Conservation (phyloP, 2,329 filamentous ascomycete genomes). For the Didymella lethalis region DNA sequence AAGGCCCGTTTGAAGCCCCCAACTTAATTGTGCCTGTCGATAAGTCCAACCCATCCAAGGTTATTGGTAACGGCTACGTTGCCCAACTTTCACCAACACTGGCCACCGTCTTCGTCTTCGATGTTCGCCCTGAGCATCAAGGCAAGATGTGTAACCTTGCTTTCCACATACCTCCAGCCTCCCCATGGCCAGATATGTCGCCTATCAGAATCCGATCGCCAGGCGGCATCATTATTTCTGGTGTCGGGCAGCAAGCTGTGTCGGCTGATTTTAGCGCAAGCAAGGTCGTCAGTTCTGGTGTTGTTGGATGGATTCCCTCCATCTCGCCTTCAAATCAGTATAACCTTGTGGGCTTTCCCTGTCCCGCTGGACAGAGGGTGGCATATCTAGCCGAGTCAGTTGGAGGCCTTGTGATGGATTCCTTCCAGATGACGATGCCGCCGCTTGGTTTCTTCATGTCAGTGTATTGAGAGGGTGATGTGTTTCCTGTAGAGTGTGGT, state of each 20-base stretch:
- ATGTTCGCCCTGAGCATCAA: constrained; percentile 51
- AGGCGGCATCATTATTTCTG: constrained; percentile 49
- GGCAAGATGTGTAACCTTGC: constrained; percentile 58
- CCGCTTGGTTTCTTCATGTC: constrained; percentile 37
- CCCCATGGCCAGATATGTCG: constrained; percentile 43
- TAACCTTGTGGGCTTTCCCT: constrained; percentile 33
- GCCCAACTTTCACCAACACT: constrained; percentile 51
- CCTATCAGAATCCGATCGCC: constrained; percentile 37
- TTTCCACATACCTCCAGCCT: constrained; percentile 56
- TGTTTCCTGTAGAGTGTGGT: constrained; percentile 1
- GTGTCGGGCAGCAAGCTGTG: constrained; percentile 28
- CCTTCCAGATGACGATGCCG: constrained; percentile 38
- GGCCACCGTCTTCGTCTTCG: constrained; percentile 58
- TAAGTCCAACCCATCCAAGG: constrained; percentile 46
- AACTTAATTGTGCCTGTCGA: constrained; percentile 51
- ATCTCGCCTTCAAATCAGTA: constrained; percentile 32
- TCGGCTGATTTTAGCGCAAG: constrained; percentile 18
- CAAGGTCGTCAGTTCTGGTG: constrained; percentile 11
- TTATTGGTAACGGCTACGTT: constrained; percentile 52
- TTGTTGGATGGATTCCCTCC: constrained; percentile 26
- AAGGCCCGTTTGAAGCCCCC: constrained; percentile 48
- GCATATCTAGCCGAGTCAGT: constrained; percentile 35
- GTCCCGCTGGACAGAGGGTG: constrained; percentile 35
- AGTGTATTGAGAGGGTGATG: constrained; percentile 11
- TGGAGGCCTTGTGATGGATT: constrained; percentile 36